Base-by-base conservation (phyloP, 78 protist genomes). In the Isochrysis galbana region DNA sequence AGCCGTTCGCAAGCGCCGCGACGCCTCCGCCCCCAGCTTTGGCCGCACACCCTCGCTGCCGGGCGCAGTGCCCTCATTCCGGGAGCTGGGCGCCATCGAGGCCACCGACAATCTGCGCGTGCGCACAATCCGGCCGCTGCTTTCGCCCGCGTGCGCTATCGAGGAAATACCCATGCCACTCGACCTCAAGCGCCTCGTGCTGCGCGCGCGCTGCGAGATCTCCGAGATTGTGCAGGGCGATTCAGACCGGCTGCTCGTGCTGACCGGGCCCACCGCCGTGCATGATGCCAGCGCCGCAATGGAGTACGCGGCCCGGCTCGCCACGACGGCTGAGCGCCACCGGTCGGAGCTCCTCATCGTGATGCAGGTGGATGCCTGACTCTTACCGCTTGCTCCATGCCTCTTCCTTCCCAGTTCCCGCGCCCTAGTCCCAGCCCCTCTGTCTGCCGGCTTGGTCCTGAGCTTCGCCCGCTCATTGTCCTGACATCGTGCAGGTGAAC, bases 281-380 rank as follows among this genome's bases (percentile, higher is more conserved):
- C 92, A 89, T 42, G 83, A 70, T 67, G 47, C 42, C 34, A 29
- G 19, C 25, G 84, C 83, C 21, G 83, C 92, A n/a, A 2, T 89
- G 83, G 92, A 89, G 45, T 89, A 45, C 44, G 92, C 92, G 23
- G 5, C n/a, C 11, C 36, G 51, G 51, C 87, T 78, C 25, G 36
- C 36, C 29, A 5, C 11, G 32, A 34, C 5, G 32, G 87, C 87
- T 21, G 19, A 54, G 67, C 32, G 32, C 32, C 67, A 21, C 67
- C 32, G 19, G 67, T 19, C 10, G 67, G 67, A 54, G 32, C 67
- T 54, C 67, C 67, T 54, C 10, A 54, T 54, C 19, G 67, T 54
- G 67, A 54, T 54, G 67, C 67, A 19, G 32, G 67, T 54, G 67
- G 67, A 10, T 54, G 32, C 19, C 67, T 54, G 10, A 21, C 67